These are phyloP conservation scores for Puccinia polysora DNA, from an alignment of 1,284 basidiomycete genomes.

Conservation along the genomic window DNA sequence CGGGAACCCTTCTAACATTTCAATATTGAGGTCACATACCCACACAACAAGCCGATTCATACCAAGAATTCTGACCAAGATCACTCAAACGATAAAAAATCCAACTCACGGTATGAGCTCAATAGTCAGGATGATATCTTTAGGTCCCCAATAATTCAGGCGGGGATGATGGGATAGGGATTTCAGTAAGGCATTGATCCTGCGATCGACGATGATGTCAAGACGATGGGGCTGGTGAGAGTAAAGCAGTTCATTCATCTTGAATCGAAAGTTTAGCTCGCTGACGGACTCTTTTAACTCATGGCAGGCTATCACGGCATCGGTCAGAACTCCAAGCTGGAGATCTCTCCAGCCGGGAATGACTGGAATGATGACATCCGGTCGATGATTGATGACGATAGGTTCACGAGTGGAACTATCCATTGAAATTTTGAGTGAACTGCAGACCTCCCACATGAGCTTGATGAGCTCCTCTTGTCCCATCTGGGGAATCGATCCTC, in stretches of 20 bases:
- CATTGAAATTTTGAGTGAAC: slow-evolving; percentile 6
- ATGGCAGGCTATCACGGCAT: slow-evolving; percentile 15
- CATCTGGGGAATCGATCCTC: background rate
- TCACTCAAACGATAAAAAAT: background rate
- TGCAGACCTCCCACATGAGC: slow-evolving; percentile 18
- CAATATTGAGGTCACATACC: slow-evolving; percentile 8
- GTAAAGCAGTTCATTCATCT: slow-evolving; percentile 15
- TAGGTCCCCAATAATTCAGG: slow-evolving; percentile 11
- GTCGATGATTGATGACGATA: background rate
- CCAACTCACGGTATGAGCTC: slow-evolving; percentile 26
- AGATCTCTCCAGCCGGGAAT: slow-evolving; percentile 15
- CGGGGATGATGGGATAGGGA: background rate
- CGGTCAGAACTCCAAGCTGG: slow-evolving; percentile 16
- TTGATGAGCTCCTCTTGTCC: slow-evolving; percentile 8
- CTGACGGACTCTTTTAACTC: slow-evolving; percentile 2
- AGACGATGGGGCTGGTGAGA: background rate
- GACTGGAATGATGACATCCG: background rate
- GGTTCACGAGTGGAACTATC: background rate
- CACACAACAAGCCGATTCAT: no score
- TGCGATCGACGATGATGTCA: slow-evolving; percentile 16
- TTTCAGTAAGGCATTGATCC: slow-evolving; percentile 18
- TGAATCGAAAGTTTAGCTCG: slow-evolving; percentile 20
- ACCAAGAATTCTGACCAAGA: no score
- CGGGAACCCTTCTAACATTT: background rate
- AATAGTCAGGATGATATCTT: slow-evolving; percentile 4